Base-by-base conservation (phyloP, 805 yeast genomes). In the Danielozyma ontarioensis region DNA sequence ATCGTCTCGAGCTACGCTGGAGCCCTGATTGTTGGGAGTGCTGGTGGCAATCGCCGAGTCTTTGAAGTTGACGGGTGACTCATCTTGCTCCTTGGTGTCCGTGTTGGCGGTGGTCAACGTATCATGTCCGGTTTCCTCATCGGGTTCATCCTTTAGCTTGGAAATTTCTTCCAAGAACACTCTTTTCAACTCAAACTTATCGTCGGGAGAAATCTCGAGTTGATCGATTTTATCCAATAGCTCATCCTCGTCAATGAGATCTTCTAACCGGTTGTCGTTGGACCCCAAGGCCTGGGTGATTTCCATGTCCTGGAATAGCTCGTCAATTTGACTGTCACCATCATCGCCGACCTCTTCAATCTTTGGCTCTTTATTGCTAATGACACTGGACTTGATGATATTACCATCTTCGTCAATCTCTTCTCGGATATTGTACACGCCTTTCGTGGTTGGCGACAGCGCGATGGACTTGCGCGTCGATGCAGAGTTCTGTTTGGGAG, bases 1-100 rank as follows among this genome's bases (percentile, higher is more conserved):
- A 37, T 76, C 80, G 3, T 68, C 65, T 4, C 58, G 57, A 32
- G 64, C 70, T 28, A 70, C 57, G 1, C 64, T 57, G 12, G 45
- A 46, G 22, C n/a, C 29, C 11, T 17, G 13, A 13, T 29, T 26
- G 10, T 39, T 35, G 3, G 44, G 40, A 10, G 40, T 39, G 29
- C 43, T 41, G 3, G 44, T 34, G 31, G 22, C 17, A 8, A 7
- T 16, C 18, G n/a, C 18, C 5, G 8, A 18, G n/a, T n/a, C n/a
- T n/a, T n/a, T n/a, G n/a, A n/a, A n/a, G n/a, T n/a, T n/a, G n/a
- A n/a, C n/a, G n/a, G n/a, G n/a, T n/a, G n/a, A n/a, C n/a, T n/a
- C n/a, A n/a, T n/a, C n/a, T 28, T 16, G 31, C 24, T 6, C 33
- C 34, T 2, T 32, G 37, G 17, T 40, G 40, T 13, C 35, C 32